Evolutionary conservation across 768 basidiomycete species (phyloP), one percentile per base, ranked within the genome.

Genomic region (Boletus bicolor): DNA sequence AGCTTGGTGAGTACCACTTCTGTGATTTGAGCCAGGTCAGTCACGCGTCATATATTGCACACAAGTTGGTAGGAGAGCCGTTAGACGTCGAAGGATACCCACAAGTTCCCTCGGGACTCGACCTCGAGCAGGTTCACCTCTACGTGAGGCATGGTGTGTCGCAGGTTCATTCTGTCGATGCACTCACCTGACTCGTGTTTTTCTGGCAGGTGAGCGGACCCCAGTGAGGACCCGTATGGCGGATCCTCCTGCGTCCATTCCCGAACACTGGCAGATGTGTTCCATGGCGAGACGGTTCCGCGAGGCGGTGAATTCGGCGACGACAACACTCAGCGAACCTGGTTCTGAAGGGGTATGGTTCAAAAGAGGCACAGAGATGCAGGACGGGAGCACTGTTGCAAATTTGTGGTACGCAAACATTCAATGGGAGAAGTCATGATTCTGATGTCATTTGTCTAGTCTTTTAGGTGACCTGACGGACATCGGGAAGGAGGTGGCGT

Each of bases 121-220:
- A 75, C 60, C 73, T 91, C 39, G 78, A 86, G 65, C 89, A 90
- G 67, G 86, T 91, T 11, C 86, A 91, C 66, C 70, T 90, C 38
- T 91, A 83, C 64, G 80, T 87, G 5, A 77, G 89, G 26, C 89
- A 91, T 68, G 89, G 89, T 88, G 53, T 46, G 82, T 73, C 51
- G 36, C 35, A 17, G 2, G 4, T 14, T 32, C 26, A 19, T 21
- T 37, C 42, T 45, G 11, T 14, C 26, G 26, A 17, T 37, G 0
- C 42, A 15, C 21, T 24, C n/a, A 14, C 45, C 37, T 39, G 10
- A 39, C 53, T 26, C 17, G 9, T 28, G 28, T 46, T 43, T 47
- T 55, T 44, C 43, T 19, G 19, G 19, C 56, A 91, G 89, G 89
- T 32, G 89, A 91, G 72, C 81, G 89, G 36, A 82, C 88, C 0